Evolutionary conservation across 176 grass and related monocot species (phyloP).

Genomic region (Lolium multiflorum): DNA sequence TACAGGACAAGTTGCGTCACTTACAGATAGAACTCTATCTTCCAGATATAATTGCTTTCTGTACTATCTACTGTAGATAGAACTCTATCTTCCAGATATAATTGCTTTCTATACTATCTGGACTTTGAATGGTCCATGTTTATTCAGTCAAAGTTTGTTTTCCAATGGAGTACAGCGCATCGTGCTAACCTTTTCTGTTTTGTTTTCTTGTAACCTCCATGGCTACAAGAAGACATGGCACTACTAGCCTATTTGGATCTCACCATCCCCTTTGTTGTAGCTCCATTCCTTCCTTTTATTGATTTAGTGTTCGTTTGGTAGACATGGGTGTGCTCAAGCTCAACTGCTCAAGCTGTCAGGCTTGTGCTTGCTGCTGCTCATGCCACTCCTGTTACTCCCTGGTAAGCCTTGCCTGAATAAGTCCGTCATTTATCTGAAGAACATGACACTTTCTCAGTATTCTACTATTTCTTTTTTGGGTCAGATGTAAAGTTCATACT

Average conservation of each 20-base stretch:
- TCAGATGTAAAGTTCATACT: too few relatives aligned
- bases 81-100: too few relatives aligned
- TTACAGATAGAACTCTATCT: neutral
- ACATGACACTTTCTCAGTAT: too few relatives aligned
- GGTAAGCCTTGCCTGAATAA: neutral
- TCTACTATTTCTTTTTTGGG: too few relatives aligned
- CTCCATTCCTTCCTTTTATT: too few relatives aligned
- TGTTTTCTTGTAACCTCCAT: neutral
- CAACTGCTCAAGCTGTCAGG: neutral
- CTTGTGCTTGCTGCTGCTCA: conserved; percentile 35
- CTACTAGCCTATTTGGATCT: too few relatives aligned
- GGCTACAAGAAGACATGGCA: neutral
- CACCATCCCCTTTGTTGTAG: too few relatives aligned
- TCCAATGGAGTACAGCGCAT: too few relatives aligned
- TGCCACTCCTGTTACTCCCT: conserved; percentile 2
- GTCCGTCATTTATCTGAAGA: too few relatives aligned
- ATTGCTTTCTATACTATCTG: too few relatives aligned
- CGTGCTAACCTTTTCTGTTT: neutral
- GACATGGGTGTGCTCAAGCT: conserved; percentile 5
- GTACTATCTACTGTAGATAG: neutral
- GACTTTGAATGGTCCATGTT: too few relatives aligned
- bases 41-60: neutral
- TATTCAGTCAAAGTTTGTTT: too few relatives aligned
- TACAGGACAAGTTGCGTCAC: neutral
- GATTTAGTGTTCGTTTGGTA: neutral